Evolutionary conservation across 257 asterid species (phyloP).

Genomic region (Cruciata laevipes): DNA sequence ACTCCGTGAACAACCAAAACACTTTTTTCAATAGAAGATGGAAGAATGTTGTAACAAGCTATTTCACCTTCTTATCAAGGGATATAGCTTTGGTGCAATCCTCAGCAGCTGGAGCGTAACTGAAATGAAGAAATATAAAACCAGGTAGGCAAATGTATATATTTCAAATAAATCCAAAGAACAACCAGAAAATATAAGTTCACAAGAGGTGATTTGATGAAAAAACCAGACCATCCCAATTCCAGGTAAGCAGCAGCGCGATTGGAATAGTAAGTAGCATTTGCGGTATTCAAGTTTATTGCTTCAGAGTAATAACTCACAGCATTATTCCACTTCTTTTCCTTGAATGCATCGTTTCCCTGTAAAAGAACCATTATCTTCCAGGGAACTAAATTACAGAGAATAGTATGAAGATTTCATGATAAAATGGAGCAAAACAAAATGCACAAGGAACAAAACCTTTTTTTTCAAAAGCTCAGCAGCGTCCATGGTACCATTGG

Average conservation of each 20-base stretch:
- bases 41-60: background rate
- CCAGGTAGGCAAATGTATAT: background rate
- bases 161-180: background rate
- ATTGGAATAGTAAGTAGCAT: slow-evolving; percentile 73
- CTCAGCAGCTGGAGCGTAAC: slow-evolving; percentile 78
- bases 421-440: background rate
- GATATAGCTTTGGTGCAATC: slow-evolving; percentile 82
- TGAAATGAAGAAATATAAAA: slow-evolving; percentile 28
- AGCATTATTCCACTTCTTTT: slow-evolving; percentile 87
- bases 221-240: slow-evolving; percentile 65
- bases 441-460: slow-evolving; percentile 34
- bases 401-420: background rate
- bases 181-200: background rate
- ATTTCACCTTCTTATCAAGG: slow-evolving; percentile 78
- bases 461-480: slow-evolving; percentile 87
- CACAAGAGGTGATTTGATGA: slow-evolving; percentile 11
- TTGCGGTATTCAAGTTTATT: slow-evolving; percentile 51
- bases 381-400: background rate
- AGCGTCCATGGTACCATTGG: slow-evolving; percentile 55
- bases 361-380: slow-evolving; percentile 23
- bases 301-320: slow-evolving; percentile 81
- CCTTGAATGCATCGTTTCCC: slow-evolving; percentile 96
- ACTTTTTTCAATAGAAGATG: background rate
- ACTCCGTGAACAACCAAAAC: background rate
- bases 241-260: slow-evolving; percentile 97